Percentiles rank a stretch among this genome's conserved stretches.
These are phyloP conservation scores for Cladophialophora carrionii DNA, from an alignment of 2,329 filamentous ascomycete genomes.

Conservation along the genomic window DNA sequence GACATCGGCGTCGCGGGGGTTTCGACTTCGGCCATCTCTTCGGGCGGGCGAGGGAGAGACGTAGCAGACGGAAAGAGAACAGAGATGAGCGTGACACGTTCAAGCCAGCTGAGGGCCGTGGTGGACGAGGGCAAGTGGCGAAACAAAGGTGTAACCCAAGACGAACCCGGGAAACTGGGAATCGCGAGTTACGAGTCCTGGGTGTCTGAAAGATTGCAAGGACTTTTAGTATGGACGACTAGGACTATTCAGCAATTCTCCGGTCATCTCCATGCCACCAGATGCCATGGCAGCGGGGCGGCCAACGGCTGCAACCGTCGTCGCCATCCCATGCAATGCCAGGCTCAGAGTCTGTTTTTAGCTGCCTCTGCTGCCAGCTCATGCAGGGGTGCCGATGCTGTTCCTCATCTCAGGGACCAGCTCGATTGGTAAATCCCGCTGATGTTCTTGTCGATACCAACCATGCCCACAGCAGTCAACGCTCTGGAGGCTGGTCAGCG, in stretches of 20 bases:
- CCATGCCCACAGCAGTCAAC: background rate
- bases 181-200: background rate
- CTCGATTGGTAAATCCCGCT: background rate
- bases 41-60: slow-evolving; percentile 2
- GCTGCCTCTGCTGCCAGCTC: background rate
- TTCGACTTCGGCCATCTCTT: slow-evolving; percentile 26
- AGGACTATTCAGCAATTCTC: background rate
- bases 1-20: slow-evolving; percentile 32
- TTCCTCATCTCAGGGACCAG: background rate
- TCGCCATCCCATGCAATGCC: too few relatives aligned
- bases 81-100: background rate
- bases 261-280: background rate
- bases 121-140: slow-evolving; percentile 1
- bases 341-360: background rate
- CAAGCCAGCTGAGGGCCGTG: background rate
- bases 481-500: background rate
- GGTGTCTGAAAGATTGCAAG: background rate
- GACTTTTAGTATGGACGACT: slow-evolving; percentile 5
- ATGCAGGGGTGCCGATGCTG: background rate
- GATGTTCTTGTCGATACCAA: background rate
- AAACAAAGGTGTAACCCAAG: slow-evolving; percentile 7
- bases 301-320: slow-evolving; percentile 5
- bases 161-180: slow-evolving; percentile 4
- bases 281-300: background rate
- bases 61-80: background rate